A percentile compares a stretch with the other conserved stretches of the same genome.
These are phyloP conservation scores for Raddia guianensis DNA, from an alignment of 176 grass and related monocot species.

Conservation along the genomic window DNA sequence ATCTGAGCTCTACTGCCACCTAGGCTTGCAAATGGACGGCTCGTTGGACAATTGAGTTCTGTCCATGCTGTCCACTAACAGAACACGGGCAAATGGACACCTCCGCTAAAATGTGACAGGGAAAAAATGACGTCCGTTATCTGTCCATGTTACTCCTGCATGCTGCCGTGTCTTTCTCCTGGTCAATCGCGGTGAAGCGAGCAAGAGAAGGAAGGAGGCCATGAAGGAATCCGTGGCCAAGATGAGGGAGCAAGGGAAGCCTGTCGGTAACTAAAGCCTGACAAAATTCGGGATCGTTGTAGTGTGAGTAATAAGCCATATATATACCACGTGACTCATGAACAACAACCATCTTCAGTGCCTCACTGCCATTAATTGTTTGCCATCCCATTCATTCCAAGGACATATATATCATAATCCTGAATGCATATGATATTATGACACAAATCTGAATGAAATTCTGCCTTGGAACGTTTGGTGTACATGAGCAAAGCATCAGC, in stretches of 20 bases:
- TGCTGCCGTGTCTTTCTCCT: no score
- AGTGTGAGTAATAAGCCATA: neutral
- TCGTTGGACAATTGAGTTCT: no score
- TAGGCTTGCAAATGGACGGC: no score
- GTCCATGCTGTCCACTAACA: no score
- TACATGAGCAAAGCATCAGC: neutral
- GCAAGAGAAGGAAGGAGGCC: conserved; percentile 85
- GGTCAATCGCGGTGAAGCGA: no score
- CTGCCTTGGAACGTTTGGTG: neutral
- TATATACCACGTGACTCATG: neutral
- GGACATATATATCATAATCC: neutral
- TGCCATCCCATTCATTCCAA: neutral
- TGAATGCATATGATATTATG: neutral
- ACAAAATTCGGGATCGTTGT: neutral
- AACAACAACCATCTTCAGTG: neutral
- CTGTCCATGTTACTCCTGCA: no score
- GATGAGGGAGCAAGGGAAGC: conserved; percentile 74
- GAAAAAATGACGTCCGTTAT: no score
- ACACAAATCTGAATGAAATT: neutral
- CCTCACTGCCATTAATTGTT: neutral
- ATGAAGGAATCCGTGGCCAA: conserved; percentile 85
- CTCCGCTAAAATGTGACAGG: no score
- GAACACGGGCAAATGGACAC: no score
- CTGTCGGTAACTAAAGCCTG: neutral
- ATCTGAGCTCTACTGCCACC: no score